A percentile compares a stretch with the other conserved stretches of the same genome.
Conservation (phyloP, 768 basidiomycete species). For the Pulveroboletus frians region DNA sequence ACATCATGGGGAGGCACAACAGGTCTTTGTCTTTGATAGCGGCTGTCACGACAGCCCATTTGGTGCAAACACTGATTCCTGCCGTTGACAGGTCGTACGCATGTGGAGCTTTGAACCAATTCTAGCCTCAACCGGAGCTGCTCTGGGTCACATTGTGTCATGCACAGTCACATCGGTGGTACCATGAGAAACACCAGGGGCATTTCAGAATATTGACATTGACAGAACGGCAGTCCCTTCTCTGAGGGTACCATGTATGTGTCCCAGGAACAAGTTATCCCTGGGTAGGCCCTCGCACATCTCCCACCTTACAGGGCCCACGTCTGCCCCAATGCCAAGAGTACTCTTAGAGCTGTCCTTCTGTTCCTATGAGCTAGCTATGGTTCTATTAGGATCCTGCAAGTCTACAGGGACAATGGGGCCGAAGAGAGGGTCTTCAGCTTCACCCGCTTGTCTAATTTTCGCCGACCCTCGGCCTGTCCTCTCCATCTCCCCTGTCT, state of each 20-base stretch:
- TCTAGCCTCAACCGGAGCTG: background rate
- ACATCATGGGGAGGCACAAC: background rate
- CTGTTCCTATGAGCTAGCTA: background rate
- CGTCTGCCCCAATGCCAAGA: background rate
- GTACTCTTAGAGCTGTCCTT: background rate
- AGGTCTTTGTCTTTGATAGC: background rate
- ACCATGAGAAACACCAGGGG: too few relatives aligned
- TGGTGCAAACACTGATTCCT: too few relatives aligned
- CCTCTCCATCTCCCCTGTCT: background rate
- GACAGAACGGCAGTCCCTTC: background rate
- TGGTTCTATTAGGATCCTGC: background rate
- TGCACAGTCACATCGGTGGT: too few relatives aligned
- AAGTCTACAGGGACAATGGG: background rate
- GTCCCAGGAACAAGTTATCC: too few relatives aligned
- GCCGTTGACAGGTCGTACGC: too few relatives aligned
- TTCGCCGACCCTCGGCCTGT: background rate
- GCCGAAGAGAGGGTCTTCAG: background rate
- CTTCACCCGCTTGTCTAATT: constrained; percentile 10
- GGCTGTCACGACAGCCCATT: background rate
- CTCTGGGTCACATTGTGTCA: background rate
- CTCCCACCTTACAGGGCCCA: background rate
- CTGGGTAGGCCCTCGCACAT: too few relatives aligned
- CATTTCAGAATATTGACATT: too few relatives aligned
- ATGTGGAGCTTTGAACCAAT: background rate
- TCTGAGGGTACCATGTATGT: background rate